phyloP scores from a whole-genome alignment of 768 basidiomycete genomes.

The Xerocomus brunneocitrinus region DNA sequence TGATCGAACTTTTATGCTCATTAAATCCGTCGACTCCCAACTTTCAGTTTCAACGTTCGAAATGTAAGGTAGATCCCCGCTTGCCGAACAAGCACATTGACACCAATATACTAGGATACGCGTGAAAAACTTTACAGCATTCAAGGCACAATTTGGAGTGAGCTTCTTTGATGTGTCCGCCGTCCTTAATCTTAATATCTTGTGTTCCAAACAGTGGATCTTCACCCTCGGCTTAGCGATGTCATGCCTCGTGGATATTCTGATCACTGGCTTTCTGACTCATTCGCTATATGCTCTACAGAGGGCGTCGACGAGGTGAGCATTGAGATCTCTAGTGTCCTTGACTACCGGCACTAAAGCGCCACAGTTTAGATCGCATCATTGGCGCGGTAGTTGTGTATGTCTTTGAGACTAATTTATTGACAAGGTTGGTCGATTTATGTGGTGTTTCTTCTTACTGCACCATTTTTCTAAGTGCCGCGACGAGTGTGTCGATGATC shows the following conservation, averaged over 20 bases:
- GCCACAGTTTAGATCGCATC: conserved; percentile 41
- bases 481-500: conserved; percentile 39
- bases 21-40: conserved; percentile 13
- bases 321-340: background rate
- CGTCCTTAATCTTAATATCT: background rate
- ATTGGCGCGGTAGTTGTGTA: conserved; percentile 47
- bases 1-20: conserved; percentile 5
- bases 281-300: conserved; percentile 39
- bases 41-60: conserved; percentile 26
- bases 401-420: conserved; percentile 48
- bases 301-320: conserved; percentile 37
- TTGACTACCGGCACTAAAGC: background rate
- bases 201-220: conserved; percentile 35
- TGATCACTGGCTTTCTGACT: conserved; percentile 45
- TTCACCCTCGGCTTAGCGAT: conserved; percentile 50
- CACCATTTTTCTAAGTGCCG: conserved; percentile 27
- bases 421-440: conserved; percentile 38
- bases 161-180: background rate
- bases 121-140: conserved; percentile 20
- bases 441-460: background rate
- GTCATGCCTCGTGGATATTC: conserved; percentile 45
- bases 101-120: conserved; percentile 19
- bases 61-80: conserved; percentile 20
- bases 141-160: conserved; percentile 23
- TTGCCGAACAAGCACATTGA: background rate